These are phyloP conservation scores for Microbotryomycetes sp. DNA, from an alignment of 1,284 basidiomycete genomes.

Conservation along the genomic window DNA sequence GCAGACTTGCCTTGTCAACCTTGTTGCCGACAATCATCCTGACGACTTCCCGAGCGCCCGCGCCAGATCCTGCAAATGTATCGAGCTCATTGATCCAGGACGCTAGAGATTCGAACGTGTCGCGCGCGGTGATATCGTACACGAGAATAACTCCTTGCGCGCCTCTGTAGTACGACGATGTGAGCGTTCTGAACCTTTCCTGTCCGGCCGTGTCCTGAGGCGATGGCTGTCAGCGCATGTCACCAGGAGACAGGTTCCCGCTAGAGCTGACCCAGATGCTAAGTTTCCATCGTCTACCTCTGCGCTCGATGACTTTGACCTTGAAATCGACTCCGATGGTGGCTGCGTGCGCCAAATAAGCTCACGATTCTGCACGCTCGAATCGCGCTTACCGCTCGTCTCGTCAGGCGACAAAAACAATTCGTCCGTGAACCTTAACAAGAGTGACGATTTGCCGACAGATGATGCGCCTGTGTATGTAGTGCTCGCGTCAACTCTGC, in stretches of 20 bases:
- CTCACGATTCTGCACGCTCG: not conserved
- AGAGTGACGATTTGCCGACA: constrained; percentile 58
- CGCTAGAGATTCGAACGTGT: constrained; percentile 84
- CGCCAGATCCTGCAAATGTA: constrained; percentile 60
- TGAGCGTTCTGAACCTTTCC: constrained; percentile 84
- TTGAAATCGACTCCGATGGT: constrained; percentile 46
- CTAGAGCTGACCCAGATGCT: constrained; percentile 47
- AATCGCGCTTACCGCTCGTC: constrained; percentile 60
- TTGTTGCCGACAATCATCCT: constrained; percentile 94
- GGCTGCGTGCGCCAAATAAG: not conserved
- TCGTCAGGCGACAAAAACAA: constrained; percentile 94
- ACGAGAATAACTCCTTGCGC: constrained; percentile 92
- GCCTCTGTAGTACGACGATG: constrained; percentile 83
- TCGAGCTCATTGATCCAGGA: constrained; percentile 90
- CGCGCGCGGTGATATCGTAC: constrained; percentile 85
- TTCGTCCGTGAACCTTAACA: constrained; percentile 92
- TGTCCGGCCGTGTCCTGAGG: constrained; percentile 80
- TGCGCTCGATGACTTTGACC: constrained; percentile 41
- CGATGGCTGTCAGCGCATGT: not conserved
- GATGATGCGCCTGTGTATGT: constrained; percentile 19
- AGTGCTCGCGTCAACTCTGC: not conserved
- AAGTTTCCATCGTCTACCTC: constrained; percentile 49
- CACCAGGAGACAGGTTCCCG: not conserved
- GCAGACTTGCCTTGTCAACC: constrained; percentile 67
- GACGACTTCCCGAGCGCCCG: constrained; percentile 51